Base-by-base conservation (phyloP, 2,329 filamentous ascomycete genomes). In the Dactylellina leptospora region DNA sequence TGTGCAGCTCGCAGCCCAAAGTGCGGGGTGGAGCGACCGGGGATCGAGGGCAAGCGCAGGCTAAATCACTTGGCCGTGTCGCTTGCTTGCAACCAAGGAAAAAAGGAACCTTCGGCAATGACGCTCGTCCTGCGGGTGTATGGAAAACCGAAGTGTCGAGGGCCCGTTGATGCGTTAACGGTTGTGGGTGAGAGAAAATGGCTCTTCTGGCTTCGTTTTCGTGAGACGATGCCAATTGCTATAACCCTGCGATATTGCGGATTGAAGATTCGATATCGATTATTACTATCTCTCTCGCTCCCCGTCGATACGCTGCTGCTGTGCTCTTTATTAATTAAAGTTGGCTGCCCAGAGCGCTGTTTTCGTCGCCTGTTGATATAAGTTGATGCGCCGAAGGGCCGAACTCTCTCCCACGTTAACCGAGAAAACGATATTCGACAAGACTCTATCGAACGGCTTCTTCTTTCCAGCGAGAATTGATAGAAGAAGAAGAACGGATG, bases 21-120 rank as follows among this genome's bases (percentile, higher is more conserved):
- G 66, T 71, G 66, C 66, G 66, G 66, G 66, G 66, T 63, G 66
- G 23, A 11, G 36, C 25, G 13, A 18, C 58, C 40, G 45, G 64
- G 64, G 63, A 20, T 48, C 40, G 36, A 51, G 45, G 42, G 38
- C 27, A 23, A 55, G 48, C 47, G 47, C 48, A 64, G 59, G 68
- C 68, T 64, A 64, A 72, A 72, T 59, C 51, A 48, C 59, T 72
- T 72, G 68, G 68, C 68, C 42, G 20, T 28, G 58, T 62, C 56
- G 64, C 64, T 62, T 62, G 56, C 28, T 63, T 28, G n/a, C n/a
- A 53, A 45, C 51, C 38, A 72, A 72, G 68, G 68, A 63, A 63
- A 63, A 72, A 72, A 64, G 68, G 68, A 72, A 72, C 58, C 68
- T 64, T 59, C 68, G 68, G 68, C 59, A 72, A 64, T 72, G 66